phyloP scores from a whole-genome alignment of 2,329 filamentous ascomycete species.

The Ceratocystis lukuohia region DNA sequence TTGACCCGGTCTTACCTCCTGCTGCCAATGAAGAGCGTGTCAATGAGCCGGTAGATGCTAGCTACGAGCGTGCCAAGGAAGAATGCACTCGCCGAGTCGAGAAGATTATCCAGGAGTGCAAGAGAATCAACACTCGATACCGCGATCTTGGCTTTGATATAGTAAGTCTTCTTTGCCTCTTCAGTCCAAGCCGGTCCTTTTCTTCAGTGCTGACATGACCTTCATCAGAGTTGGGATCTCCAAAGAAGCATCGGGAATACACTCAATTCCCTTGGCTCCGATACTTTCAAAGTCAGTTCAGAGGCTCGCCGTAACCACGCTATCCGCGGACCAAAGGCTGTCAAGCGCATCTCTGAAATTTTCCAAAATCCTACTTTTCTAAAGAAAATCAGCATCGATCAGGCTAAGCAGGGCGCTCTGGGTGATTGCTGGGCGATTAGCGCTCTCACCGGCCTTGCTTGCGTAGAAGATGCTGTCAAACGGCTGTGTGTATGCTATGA shows the following conservation, averaged over 20 bases:
- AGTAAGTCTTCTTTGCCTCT: slow-evolving; percentile 31
- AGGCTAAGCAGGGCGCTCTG: slow-evolving; percentile 63
- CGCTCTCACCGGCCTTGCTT: slow-evolving; percentile 61
- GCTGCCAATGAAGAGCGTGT: slow-evolving; percentile 36
- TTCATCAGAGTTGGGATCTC: slow-evolving; percentile 49
- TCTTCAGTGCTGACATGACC: neutral
- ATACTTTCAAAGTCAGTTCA: slow-evolving; percentile 37
- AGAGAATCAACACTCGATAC: slow-evolving; percentile 66
- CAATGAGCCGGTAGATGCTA: slow-evolving; percentile 46
- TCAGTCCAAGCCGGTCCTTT: slow-evolving; percentile 23
- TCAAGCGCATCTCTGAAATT: slow-evolving; percentile 62
- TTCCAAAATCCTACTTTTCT: slow-evolving; percentile 61
- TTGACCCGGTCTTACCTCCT: slow-evolving; percentile 43
- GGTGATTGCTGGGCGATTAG: slow-evolving; percentile 82
- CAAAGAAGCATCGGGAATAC: slow-evolving; percentile 48
- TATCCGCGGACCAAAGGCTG: slow-evolving; percentile 51
- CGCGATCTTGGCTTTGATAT: slow-evolving; percentile 50
- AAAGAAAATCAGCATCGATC: slow-evolving; percentile 51
- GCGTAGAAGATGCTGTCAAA: slow-evolving; percentile 56
- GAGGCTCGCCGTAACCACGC: slow-evolving; percentile 25
- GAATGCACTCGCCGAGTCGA: slow-evolving; percentile 49
- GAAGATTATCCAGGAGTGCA: slow-evolving; percentile 52
- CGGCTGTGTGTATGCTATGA: slow-evolving; percentile 65
- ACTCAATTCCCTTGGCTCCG: slow-evolving; percentile 39
- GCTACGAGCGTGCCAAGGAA: slow-evolving; percentile 50